These are phyloP conservation scores for Zygoascus ofunaensis DNA, from an alignment of 805 yeast genomes.

Conservation along the genomic window DNA sequence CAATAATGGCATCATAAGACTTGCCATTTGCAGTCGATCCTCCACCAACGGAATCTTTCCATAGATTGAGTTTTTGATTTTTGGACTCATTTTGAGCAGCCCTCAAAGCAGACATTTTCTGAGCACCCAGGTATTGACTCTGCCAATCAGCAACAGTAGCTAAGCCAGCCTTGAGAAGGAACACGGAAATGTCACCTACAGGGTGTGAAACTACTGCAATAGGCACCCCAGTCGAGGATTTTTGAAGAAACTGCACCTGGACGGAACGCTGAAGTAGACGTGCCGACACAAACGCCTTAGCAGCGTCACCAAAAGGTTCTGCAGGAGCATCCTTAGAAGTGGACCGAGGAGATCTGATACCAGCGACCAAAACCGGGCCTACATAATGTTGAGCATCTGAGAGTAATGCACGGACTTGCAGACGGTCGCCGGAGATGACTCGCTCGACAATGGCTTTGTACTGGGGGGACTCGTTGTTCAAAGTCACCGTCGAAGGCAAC, in stretches of 20 bases:
- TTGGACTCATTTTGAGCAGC: slow-evolving; percentile 58
- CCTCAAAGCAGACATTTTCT: slow-evolving; percentile 52
- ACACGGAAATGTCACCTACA: slow-evolving; percentile 66
- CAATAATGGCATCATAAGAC: slow-evolving; percentile 44
- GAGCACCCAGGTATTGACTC: slow-evolving; percentile 55
- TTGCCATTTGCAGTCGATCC: slow-evolving; percentile 37
- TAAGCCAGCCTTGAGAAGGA: slow-evolving; percentile 57
- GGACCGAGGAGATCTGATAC: slow-evolving; percentile 63
- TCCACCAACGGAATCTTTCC: slow-evolving; percentile 35
- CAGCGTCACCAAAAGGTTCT: slow-evolving; percentile 58
- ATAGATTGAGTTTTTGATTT: slow-evolving; percentile 45
- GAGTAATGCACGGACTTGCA: slow-evolving; percentile 49
- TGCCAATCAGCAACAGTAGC: slow-evolving; percentile 80
- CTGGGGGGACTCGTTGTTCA: slow-evolving; percentile 26
- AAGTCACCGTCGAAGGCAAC: slow-evolving; percentile 20
- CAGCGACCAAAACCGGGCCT: slow-evolving; percentile 60
- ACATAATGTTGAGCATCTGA: slow-evolving; percentile 43
- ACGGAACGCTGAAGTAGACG: slow-evolving; percentile 56
- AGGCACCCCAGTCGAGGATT: slow-evolving; percentile 38
- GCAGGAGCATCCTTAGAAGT: slow-evolving; percentile 33
- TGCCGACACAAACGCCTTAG: slow-evolving; percentile 53
- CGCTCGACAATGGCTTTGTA: slow-evolving; percentile 59
- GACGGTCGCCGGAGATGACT: slow-evolving; percentile 70
- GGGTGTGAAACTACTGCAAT: slow-evolving; percentile 53
- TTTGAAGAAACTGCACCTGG: slow-evolving; percentile 50